Evolutionary conservation across 768 basidiomycete species (phyloP).

Genomic region (Pleurotus sapidus): DNA sequence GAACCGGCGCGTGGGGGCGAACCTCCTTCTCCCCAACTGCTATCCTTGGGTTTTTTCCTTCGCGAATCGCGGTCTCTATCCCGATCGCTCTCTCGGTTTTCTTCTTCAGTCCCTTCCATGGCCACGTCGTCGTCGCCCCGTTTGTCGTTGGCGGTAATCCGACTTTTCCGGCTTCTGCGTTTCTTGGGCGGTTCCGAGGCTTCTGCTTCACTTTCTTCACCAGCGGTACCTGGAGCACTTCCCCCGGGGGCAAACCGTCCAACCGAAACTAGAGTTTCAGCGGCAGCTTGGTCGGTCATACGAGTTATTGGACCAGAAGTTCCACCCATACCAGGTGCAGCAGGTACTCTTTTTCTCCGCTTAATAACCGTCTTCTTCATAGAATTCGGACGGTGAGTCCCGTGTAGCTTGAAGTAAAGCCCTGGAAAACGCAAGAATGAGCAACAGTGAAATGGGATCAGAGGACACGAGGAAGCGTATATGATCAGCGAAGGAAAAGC

Average conservation of each 20-base stretch:
- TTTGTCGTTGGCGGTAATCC: conserved; percentile 3
- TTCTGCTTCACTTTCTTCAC: conserved; percentile 42
- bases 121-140: conserved; percentile 44
- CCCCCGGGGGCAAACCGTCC: conserved; percentile 47
- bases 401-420: conserved; percentile 97
- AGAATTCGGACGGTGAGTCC: conserved; percentile 92
- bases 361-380: conserved; percentile 99
- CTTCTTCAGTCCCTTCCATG: conserved; percentile 41
- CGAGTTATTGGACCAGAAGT: conserved; percentile 26
- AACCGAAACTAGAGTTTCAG: conserved; percentile 84
- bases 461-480: background rate
- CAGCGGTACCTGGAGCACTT: conserved; percentile 24
- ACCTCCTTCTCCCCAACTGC: conserved; percentile 4
- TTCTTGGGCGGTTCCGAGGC: conserved; percentile 48
- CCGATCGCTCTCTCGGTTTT: conserved; percentile 19
- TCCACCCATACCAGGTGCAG: conserved; percentile 55
- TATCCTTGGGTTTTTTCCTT: conserved; percentile 7
- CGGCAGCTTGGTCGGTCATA: conserved; percentile 83
- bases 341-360: conserved; percentile 94
- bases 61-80: conserved; percentile 4
- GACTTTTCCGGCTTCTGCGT: conserved; percentile 49
- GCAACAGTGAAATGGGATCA: conserved; percentile 11
- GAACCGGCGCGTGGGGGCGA: conserved; percentile 1
- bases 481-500: conserved; percentile 6
- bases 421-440: conserved; percentile 45